These are phyloP conservation scores for Alternaria rosae DNA, from an alignment of 2,329 filamentous ascomycete species.

Conservation along the genomic window DNA sequence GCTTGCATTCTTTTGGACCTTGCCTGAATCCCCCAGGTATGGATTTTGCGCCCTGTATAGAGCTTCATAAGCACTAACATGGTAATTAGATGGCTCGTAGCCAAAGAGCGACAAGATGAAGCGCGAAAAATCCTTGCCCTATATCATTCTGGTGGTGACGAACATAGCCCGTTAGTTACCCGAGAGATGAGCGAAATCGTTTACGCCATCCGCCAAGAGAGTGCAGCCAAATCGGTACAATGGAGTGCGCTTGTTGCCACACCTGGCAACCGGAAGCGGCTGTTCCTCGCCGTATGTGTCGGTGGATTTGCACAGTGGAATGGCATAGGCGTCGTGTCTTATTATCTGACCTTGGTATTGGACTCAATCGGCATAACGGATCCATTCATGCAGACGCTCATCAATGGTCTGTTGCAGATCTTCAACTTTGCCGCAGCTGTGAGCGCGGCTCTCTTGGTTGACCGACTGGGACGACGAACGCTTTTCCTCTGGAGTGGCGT, in stretches of 20 bases:
- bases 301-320: neutral
- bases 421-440: neutral
- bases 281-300: neutral
- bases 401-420: neutral
- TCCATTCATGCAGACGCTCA: neutral
- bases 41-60: rapidly evolving
- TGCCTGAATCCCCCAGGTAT: neutral
- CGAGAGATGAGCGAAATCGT: conserved; percentile 11
- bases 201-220: conserved; percentile 5
- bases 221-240: conserved; percentile 5
- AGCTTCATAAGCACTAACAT: neutral
- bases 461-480: neutral
- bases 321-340: neutral
- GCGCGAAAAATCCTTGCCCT: conserved; percentile 61
- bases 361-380: neutral
- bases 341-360: neutral
- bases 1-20: neutral
- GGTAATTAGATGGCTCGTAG: conserved; percentile 37
- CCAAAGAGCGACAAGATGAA: conserved; percentile 54
- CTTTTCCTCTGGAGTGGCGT: conserved; percentile 44
- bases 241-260: conserved; percentile 8
- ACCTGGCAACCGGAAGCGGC: neutral
- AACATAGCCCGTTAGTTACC: conserved; percentile 11
- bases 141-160: conserved; percentile 59
- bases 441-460: neutral